These are phyloP conservation scores for Irineochytrium annulatum DNA, from an alignment of 192 early-diverging fungal species.

Conservation along the genomic window DNA sequence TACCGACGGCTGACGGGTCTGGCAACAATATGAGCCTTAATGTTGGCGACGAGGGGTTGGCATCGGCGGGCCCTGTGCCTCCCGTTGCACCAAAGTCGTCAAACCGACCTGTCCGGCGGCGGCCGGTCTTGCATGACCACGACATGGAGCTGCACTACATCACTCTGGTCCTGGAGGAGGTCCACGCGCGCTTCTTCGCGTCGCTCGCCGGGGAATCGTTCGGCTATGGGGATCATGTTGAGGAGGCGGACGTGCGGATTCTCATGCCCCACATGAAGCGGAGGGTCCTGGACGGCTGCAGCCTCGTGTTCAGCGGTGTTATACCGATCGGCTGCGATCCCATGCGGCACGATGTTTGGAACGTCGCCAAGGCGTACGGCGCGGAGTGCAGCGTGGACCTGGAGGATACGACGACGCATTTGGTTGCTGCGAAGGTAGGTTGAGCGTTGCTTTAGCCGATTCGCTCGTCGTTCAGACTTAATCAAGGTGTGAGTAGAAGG, in stretches of 20 bases:
- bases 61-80: too few species aligned
- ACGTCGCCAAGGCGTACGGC: constrained; percentile 74
- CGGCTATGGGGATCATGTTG: background rate
- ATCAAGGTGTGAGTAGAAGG: constrained; percentile 31
- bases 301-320: constrained; percentile 76
- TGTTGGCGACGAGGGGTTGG: too few species aligned
- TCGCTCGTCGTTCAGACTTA: background rate
- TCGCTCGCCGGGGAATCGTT: constrained; percentile 18
- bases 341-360: constrained; percentile 72
- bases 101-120: background rate
- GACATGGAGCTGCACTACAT: constrained; percentile 42
- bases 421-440: constrained; percentile 77
- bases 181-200: constrained; percentile 71
- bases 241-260: constrained; percentile 31
- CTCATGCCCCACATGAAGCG: constrained; percentile 62
- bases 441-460: too few species aligned
- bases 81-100: background rate
- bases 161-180: constrained; percentile 52
- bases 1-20: too few species aligned
- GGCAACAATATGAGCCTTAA: too few species aligned
- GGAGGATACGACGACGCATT: constrained; percentile 68
- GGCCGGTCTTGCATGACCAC: constrained; percentile 26
- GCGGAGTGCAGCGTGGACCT: constrained; percentile 68
- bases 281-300: constrained; percentile 59
- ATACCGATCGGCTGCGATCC: constrained; percentile 50